Evolutionary conservation across 768 basidiomycete species (phyloP), one percentile per base, ranked within the genome.

Genomic region (Calocera cornea): DNA sequence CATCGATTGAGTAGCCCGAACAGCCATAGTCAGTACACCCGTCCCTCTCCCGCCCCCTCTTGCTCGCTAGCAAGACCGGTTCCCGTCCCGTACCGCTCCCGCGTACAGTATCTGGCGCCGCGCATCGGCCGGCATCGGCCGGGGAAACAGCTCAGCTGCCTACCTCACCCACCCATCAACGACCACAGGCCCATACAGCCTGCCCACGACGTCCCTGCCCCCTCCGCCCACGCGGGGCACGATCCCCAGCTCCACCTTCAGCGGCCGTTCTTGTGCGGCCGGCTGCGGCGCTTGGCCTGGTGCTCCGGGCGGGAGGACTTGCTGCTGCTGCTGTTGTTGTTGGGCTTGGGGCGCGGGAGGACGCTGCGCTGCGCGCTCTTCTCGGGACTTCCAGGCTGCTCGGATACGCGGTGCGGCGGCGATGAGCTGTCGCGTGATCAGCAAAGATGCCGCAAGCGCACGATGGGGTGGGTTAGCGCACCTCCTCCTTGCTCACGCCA

Each of bases 401-500:
- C 88, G 86, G 72, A 92, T 87, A 19, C 79, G 75, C 54, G 79
- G 80, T 10, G 84, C 84, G 64, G 87, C 83, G 41, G 81, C 82
- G 14, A 92, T 81, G 49, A 92, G 83, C 91, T 92, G 71, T 16
- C 27, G 38, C 11, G 68, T 7, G 29, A n/a, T n/a, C n/a, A n/a
- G n/a, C n/a, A n/a, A n/a, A n/a, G n/a, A n/a, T n/a, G n/a, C n/a
- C n/a, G n/a, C n/a, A n/a, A n/a, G n/a, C n/a, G n/a, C n/a, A n/a
- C n/a, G n/a, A n/a, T n/a, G n/a, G n/a, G n/a, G n/a, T n/a, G n/a
- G n/a, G n/a, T n/a, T n/a, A n/a, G n/a, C n/a, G n/a, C n/a, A 97
- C 95, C 71, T 80, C 80, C 41, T 92, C 86, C 73, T 90, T 89
- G 73, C 95, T 92, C 41, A 98, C 92, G 11, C 97, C 97, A 75